Conservation (phyloP, 768 basidiomycete genomes). For the Sarcodon sp. region DNA sequence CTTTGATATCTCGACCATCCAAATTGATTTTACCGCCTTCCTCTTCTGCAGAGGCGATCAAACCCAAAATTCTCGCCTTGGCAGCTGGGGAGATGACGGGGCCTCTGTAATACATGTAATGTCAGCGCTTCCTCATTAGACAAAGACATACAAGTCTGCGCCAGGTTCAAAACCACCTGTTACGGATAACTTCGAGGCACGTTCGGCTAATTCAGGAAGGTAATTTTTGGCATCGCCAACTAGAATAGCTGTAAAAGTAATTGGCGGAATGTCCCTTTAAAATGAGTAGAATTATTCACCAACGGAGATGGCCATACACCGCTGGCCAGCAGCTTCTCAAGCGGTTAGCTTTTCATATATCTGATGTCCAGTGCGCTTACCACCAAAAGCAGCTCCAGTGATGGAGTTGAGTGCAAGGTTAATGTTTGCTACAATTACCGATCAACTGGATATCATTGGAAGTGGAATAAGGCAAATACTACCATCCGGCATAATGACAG, state of each 20-base stretch:
- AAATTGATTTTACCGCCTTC: constrained; percentile 83
- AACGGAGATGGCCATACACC: constrained; percentile 95
- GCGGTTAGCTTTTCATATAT: constrained; percentile 10
- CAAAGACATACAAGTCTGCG: constrained; percentile 58
- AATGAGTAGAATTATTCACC: constrained; percentile 29
- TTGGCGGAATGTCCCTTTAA: not conserved
- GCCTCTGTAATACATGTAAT: constrained; percentile 27
- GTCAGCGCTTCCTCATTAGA: not conserved
- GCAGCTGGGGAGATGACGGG: constrained; percentile 77
- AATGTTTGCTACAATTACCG: constrained; percentile 55
- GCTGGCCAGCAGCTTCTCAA: constrained; percentile 76
- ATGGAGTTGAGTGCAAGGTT: constrained; percentile 88
- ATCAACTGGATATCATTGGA: not conserved
- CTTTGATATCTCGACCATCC: constrained; percentile 65
- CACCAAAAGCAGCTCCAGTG: constrained; percentile 88
- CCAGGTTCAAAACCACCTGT: constrained; percentile 84
- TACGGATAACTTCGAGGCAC: constrained; percentile 69
- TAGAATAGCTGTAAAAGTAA: constrained; percentile 38
- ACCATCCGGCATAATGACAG: constrained; percentile 91
- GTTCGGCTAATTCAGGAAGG: constrained; percentile 79
- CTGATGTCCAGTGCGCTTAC: constrained; percentile 23
- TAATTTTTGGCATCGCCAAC: constrained; percentile 73
- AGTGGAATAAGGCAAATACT: constrained; percentile 7
- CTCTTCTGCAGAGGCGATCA: constrained; percentile 61
- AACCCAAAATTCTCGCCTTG: constrained; percentile 58